Percentiles rank a stretch among this genome's conserved stretches.
Conservation (phyloP, 371 early-diverging fungal genomes). For the Conidiobolus incongruus region DNA sequence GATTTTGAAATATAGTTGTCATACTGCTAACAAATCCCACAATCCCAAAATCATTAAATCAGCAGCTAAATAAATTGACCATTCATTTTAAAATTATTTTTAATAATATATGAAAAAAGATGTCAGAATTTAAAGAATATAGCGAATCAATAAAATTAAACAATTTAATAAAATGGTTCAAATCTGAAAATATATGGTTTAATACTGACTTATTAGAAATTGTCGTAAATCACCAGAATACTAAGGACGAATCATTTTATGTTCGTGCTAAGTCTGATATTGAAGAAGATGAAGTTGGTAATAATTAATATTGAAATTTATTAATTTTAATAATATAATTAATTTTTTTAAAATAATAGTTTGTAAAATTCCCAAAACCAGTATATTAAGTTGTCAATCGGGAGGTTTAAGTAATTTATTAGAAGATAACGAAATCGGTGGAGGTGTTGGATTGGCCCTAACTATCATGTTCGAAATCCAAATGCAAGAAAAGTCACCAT, state of each 20-base stretch:
- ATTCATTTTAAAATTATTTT: no score
- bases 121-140: no score
- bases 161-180: not conserved
- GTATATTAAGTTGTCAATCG: conserved; percentile 41
- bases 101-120: no score
- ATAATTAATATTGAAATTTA: not conserved
- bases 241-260: not conserved
- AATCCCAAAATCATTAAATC: no score
- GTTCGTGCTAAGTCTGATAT: conserved; percentile 1
- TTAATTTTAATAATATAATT: not conserved
- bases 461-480: conserved; percentile 59
- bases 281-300: conserved; percentile 1
- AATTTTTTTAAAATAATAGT: conserved; percentile 10
- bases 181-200: not conserved
- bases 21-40: no score
- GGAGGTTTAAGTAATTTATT: conserved; percentile 50
- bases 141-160: no score
- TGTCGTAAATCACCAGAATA: no score
- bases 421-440: conserved; percentile 34
- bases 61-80: no score
- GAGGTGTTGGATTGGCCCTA: conserved; percentile 45
- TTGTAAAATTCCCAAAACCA: conserved; percentile 37
- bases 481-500: conserved; percentile 34
- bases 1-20: no score
- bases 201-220: not conserved